phyloP scores from a whole-genome alignment of 2,329 filamentous ascomycete species.

The Ramichloridium luteum region DNA sequence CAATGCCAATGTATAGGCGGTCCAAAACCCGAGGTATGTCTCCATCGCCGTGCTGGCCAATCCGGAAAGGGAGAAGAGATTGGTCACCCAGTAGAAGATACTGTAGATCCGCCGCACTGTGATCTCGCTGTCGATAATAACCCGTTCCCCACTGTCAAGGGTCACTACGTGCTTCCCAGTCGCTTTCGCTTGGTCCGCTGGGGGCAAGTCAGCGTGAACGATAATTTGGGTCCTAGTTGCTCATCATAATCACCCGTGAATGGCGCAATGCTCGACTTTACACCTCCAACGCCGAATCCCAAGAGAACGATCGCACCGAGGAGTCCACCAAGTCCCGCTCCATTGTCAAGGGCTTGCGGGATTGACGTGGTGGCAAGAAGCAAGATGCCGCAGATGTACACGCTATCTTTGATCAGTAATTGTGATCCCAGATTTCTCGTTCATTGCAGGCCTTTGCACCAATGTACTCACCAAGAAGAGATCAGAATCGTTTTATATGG shows the following conservation, averaged over 20 bases:
- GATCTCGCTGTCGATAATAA: conserved; percentile 36
- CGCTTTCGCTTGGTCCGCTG: too few species aligned
- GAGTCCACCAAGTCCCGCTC: conserved; percentile 51
- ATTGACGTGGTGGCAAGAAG: conserved; percentile 53
- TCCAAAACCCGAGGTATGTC: conserved; percentile 53
- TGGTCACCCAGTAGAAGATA: conserved; percentile 64
- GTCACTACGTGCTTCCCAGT: too few species aligned
- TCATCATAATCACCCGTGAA: too few species aligned
- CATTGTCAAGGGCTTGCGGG: conserved; percentile 48
- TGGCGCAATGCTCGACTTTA: conserved; percentile 62
- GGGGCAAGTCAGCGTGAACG: too few species aligned
- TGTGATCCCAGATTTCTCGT: too few species aligned
- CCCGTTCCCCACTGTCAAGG: conserved; percentile 34
- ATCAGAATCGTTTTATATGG: conserved; percentile 59
- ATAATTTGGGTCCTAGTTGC: too few species aligned
- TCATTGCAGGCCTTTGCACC: too few species aligned
- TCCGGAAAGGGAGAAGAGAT: conserved; percentile 56
- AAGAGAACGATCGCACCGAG: conserved; percentile 53
- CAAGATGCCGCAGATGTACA: too few species aligned
- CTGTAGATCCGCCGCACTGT: conserved; percentile 39
- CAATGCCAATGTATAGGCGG: too few species aligned
- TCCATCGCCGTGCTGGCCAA: conserved; percentile 60
- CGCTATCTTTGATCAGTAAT: too few species aligned
- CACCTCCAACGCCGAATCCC: conserved; percentile 65
- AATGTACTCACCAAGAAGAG: too few species aligned